phyloP scores from a whole-genome alignment of 192 early-diverging fungal species.

The Gaertneriomyces sp. region DNA sequence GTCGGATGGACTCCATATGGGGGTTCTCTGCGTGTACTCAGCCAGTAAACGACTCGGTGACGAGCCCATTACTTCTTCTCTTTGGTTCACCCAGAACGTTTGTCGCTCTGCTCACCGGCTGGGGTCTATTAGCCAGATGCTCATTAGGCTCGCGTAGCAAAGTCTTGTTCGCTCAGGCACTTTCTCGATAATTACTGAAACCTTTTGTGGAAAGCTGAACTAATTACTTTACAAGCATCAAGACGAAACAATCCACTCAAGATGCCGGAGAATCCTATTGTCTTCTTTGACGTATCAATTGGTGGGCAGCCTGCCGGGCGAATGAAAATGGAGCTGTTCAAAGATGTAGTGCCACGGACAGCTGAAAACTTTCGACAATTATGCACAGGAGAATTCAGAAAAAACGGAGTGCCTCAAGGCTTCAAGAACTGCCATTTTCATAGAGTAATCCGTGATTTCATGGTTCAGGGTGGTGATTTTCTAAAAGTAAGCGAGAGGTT shows the following conservation, averaged over 20 bases:
- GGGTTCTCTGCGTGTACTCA: no score
- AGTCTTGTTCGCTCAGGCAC: neutral
- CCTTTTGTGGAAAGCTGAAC: no score
- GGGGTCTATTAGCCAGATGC: neutral
- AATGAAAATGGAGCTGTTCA: slow-evolving; percentile 61
- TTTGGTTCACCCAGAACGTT: no score
- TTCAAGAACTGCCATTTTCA: slow-evolving; percentile 84
- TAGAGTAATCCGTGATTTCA: slow-evolving; percentile 68
- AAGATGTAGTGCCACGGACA: slow-evolving; percentile 86
- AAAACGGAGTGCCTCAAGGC: slow-evolving; percentile 77
- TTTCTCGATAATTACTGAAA: neutral
- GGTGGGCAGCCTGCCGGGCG: slow-evolving; percentile 34
- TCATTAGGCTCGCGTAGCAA: neutral
- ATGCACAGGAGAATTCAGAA: slow-evolving; percentile 83
- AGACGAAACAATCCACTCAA: neutral
- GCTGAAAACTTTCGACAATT: slow-evolving; percentile 95
- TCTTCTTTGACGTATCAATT: neutral
- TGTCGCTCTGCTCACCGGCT: no score
- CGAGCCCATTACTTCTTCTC: no score
- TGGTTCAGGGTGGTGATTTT: slow-evolving; percentile 92
- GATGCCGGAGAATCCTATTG: neutral
- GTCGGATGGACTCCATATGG: no score
- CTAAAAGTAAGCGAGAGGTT: slow-evolving; percentile 54
- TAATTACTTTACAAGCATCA: neutral
- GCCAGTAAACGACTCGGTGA: no score